Percentiles rank a stretch among this genome's conserved stretches.
phyloP scores from a whole-genome alignment of 2,329 filamentous ascomycete species.

The Colletotrichum orbiculare region DNA sequence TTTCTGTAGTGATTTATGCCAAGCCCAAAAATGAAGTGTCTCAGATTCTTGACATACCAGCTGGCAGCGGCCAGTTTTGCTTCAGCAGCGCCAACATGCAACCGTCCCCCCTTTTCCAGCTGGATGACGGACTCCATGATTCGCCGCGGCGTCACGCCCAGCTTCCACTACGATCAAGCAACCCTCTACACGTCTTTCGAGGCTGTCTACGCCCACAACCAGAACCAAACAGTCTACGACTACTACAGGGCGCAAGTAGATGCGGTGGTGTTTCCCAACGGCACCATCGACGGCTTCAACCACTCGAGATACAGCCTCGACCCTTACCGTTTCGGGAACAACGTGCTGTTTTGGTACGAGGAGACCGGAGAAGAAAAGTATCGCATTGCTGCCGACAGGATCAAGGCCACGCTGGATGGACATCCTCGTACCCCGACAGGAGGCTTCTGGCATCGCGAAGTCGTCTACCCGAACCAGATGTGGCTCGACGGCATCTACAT shows the following conservation, averaged over 20 bases:
- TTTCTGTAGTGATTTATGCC: background rate
- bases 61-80: background rate
- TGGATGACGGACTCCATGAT: slow-evolving; percentile 61
- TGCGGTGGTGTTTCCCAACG: slow-evolving; percentile 57
- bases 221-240: slow-evolving; percentile 54
- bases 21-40: background rate
- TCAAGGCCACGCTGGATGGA: slow-evolving; percentile 58
- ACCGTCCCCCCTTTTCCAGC: slow-evolving; percentile 41
- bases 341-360: slow-evolving; percentile 61
- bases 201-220: slow-evolving; percentile 54
- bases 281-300: slow-evolving; percentile 59
- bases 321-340: slow-evolving; percentile 64
- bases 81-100: background rate
- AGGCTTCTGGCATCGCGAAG: slow-evolving; percentile 63
- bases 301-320: slow-evolving; percentile 60
- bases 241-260: slow-evolving; percentile 60
- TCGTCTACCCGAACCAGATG: slow-evolving; percentile 64
- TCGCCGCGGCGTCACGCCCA: slow-evolving; percentile 48
- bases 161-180: slow-evolving; percentile 56
- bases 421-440: slow-evolving; percentile 62
- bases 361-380: slow-evolving; percentile 59
- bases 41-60: background rate
- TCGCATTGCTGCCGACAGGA: slow-evolving; percentile 56
- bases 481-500: slow-evolving; percentile 68
- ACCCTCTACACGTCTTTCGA: slow-evolving; percentile 60